Evolutionary conservation across 768 basidiomycete species (phyloP).

Genomic region (Boletus patriciae): DNA sequence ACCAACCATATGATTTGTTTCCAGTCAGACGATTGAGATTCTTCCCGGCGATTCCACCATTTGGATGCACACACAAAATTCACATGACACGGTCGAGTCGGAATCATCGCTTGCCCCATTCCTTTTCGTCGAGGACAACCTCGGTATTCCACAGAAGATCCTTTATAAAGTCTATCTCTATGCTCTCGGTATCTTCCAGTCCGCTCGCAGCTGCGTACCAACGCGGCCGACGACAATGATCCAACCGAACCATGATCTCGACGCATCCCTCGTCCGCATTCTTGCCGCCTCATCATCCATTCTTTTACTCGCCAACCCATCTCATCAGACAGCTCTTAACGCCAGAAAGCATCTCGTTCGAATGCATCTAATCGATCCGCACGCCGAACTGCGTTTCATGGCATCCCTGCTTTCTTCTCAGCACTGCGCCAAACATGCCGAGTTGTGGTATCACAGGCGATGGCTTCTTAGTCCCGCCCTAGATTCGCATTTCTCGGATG

Average conservation of each 20-base stretch:
- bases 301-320: conserved; percentile 66
- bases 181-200: conserved; percentile 40
- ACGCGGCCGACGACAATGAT: background rate
- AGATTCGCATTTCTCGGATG: conserved; percentile 19
- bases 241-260: conserved; percentile 1
- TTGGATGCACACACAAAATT: conserved; percentile 36
- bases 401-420: conserved; percentile 50
- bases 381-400: conserved; percentile 49
- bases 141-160: conserved; percentile 63
- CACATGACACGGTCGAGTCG: conserved; percentile 9
- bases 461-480: conserved; percentile 51
- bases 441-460: conserved; percentile 69
- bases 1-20: background rate
- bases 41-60: conserved; percentile 55
- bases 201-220: conserved; percentile 17
- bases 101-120: conserved; percentile 44
- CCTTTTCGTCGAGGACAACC: conserved; percentile 54
- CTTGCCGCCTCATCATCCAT: conserved; percentile 42
- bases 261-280: conserved; percentile 11
- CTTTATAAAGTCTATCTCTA: conserved; percentile 52
- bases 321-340: conserved; percentile 68
- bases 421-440: conserved; percentile 62
- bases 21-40: conserved; percentile 53
- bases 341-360: conserved; percentile 53
- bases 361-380: conserved; percentile 35